Evolutionary conservation across 1,284 basidiomycete species (phyloP).

Genomic region (Phylloporus sp.): DNA sequence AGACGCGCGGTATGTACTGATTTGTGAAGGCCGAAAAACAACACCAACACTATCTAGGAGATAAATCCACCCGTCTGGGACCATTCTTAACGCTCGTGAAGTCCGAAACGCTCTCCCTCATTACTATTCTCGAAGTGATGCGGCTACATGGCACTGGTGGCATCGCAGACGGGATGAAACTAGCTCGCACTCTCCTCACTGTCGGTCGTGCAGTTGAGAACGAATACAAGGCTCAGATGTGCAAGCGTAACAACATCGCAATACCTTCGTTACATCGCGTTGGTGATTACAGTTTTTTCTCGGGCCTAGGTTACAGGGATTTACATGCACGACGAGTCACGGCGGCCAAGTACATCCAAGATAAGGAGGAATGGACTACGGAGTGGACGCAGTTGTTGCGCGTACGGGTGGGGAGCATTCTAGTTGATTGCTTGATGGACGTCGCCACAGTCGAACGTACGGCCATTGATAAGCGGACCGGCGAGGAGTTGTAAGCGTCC

Average conservation of each 20-base stretch:
- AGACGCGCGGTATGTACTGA: constrained; percentile 20
- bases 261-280: constrained; percentile 46
- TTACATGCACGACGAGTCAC: constrained; percentile 63
- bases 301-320: constrained; percentile 57
- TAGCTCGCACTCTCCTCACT: constrained; percentile 80
- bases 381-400: constrained; percentile 83
- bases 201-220: constrained; percentile 88
- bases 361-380: constrained; percentile 73
- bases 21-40: background rate
- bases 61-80: constrained; percentile 35
- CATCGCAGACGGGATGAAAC: constrained; percentile 88
- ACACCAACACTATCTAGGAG: constrained; percentile 6
- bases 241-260: constrained; percentile 66
- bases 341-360: constrained; percentile 66
- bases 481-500: constrained; percentile 57
- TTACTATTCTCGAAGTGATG: constrained; percentile 93
- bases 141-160: constrained; percentile 80
- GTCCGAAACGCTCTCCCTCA: constrained; percentile 81
- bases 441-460: constrained; percentile 79
- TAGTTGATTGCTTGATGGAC: constrained; percentile 86
- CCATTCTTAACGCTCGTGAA: constrained; percentile 81
- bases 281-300: constrained; percentile 55
- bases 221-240: constrained; percentile 87
- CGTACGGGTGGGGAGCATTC: constrained; percentile 81
- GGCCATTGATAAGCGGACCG: constrained; percentile 57